Conservation (phyloP, 106 monocot species). For the Platanthera guangdongensis region DNA sequence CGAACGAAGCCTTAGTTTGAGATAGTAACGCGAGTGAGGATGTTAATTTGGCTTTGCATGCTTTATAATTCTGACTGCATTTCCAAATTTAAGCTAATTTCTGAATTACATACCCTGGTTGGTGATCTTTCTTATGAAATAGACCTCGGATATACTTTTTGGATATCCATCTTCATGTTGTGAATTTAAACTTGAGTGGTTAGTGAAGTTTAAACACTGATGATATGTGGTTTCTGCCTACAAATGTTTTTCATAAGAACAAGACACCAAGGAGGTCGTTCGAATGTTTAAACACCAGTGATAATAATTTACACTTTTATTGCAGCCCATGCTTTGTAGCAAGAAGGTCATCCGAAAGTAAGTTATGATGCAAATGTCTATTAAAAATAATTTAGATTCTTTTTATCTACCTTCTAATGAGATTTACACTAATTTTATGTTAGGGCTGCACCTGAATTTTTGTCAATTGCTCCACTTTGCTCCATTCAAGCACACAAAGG, state of each 20-base stretch:
- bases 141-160: not conserved
- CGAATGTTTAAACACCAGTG: not conserved
- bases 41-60: not conserved
- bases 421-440: not conserved
- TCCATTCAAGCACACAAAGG: conserved; percentile 69
- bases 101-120: not conserved
- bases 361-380: conserved; percentile 1
- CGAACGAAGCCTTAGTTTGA: not conserved
- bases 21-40: not conserved
- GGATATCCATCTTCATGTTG: not conserved
- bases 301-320: not conserved
- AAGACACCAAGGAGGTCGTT: not conserved
- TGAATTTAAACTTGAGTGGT: not conserved
- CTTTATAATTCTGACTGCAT: not conserved
- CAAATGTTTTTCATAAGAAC: not conserved
- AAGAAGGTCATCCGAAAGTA: not conserved
- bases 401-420: conserved; percentile 1
- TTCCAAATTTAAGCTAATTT: not conserved
- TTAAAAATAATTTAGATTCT: not conserved
- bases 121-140: not conserved
- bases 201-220: not conserved
- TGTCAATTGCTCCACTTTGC: conserved; percentile 34
- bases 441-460: conserved; percentile 11
- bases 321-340: conserved; percentile 8
- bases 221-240: not conserved